Base-by-base conservation (phyloP, 108 stramenopile genomes). In the Nitzschia inconspicua region DNA sequence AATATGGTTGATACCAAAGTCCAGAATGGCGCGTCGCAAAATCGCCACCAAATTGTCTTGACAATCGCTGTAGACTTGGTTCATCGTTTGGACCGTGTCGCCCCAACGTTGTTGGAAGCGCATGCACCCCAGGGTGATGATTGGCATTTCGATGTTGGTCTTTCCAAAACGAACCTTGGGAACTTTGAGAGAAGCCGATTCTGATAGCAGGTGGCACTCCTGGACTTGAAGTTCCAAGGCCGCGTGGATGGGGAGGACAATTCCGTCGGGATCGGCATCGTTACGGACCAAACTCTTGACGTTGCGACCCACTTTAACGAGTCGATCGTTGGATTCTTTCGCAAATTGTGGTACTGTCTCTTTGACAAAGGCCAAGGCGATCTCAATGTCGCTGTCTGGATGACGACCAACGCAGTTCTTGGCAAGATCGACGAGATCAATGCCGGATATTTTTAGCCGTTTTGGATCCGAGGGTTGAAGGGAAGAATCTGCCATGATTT, bases 91-190 rank as follows among this genome's bases (percentile, higher is more conserved):
- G 51, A 70, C 53, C 3, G 9, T 63, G 5, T 40, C 39, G 10
- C 22, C 41, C 90, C 96, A 94, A 3, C 74, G 60, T 57, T 93
- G 85, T 73, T 96, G 96, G 61, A 90, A 90, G 2, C 96, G 77
- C 96, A 96, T 96, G 34, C 88, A 87, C 0, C 96, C 96, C 43
- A 89, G 68, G 4, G 94, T 85, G 36, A 96, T 66, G 28, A 93
- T 85, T 20, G 94, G 86, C 83, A 96, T 95, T 50, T 83, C 62
- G 0, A 95, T 55, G 35, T 68, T 80, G 0, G 96, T 95, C 29
- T 84, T 76, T 10, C 96, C 96, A 66, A 90, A 96, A 40, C 86
- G 66, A 22, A 90, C 87, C 13, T 63, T 86, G 0, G 90, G 90
- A 11, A 86, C 75, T 35, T 75, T 62, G 29, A 56, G 13, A n/a